These are phyloP conservation scores for Domatiomyces catenatus DNA, from an alignment of 2,329 filamentous ascomycete species.

Conservation along the genomic window DNA sequence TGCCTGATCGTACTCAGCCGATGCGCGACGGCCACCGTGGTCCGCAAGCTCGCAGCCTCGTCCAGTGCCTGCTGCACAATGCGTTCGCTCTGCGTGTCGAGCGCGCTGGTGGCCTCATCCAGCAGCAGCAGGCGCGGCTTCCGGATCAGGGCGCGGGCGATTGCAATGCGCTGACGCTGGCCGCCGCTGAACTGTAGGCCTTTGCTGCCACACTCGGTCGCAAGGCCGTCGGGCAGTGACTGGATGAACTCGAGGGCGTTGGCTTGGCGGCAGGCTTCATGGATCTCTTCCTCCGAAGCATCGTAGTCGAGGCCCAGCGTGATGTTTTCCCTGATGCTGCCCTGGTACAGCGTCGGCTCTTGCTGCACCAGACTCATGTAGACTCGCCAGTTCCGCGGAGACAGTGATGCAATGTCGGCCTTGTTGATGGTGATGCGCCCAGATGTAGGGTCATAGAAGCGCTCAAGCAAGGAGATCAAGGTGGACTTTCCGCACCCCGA, in stretches of 20 bases:
- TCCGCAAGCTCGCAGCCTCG: conserved; percentile 18
- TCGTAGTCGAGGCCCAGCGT: conserved; percentile 35
- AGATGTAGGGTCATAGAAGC: conserved; percentile 53
- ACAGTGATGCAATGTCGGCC: conserved; percentile 42
- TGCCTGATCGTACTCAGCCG: conserved; percentile 25
- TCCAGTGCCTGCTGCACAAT: conserved; percentile 22
- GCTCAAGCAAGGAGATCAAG: conserved; percentile 44
- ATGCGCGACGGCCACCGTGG: conserved; percentile 25
- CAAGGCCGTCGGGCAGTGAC: conserved; percentile 25
- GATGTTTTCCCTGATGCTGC: conserved; percentile 55
- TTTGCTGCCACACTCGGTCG: conserved; percentile 22
- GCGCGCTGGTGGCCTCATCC: conserved; percentile 30
- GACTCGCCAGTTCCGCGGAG: conserved; percentile 47
- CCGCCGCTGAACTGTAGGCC: conserved; percentile 27
- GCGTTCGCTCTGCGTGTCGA: conserved; percentile 25
- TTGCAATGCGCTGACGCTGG: conserved; percentile 29
- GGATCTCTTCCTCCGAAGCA: conserved; percentile 20
- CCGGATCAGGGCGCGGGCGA: conserved; percentile 28
- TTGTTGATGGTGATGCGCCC: conserved; percentile 53
- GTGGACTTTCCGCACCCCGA: conserved; percentile 51
- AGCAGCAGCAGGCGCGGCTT: conserved; percentile 24
- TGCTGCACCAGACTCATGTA: conserved; percentile 58
- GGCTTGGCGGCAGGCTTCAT: conserved; percentile 23
- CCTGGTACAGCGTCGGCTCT: conserved; percentile 57
- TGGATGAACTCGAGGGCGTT: conserved; percentile 26